Conservation (phyloP, 1,284 basidiomycete species). For the Spongiforma sp. region DNA sequence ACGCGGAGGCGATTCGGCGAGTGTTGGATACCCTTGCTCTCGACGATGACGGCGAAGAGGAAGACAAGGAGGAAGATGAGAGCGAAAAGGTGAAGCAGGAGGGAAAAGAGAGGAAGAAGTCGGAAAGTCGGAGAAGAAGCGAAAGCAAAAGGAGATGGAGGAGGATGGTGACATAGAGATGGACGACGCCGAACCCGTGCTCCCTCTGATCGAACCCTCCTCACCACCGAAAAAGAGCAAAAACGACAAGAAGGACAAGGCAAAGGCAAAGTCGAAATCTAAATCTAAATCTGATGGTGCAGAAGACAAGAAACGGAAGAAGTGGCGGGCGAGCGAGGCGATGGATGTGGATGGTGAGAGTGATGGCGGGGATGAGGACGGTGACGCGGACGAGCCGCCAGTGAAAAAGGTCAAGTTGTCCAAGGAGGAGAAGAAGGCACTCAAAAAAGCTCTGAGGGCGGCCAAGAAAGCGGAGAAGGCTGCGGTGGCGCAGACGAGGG, state of each 20-base stretch:
- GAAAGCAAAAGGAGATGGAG: too few relatives aligned
- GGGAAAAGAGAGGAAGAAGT: too few relatives aligned
- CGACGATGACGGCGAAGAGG: conserved; percentile 75
- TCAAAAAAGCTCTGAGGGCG: conserved; percentile 80
- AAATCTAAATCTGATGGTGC: neutral
- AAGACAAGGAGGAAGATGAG: conserved; percentile 45
- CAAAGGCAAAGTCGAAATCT: conserved; percentile 9
- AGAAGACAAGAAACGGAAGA: conserved; percentile 32
- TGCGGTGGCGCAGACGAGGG: conserved; percentile 27
- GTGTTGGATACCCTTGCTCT: conserved; percentile 82
- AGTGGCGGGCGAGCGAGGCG: conserved; percentile 61
- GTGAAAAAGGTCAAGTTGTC: conserved; percentile 76
- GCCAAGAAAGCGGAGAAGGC: conserved; percentile 48
- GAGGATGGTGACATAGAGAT: conserved; percentile 44
- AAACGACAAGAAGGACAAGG: conserved; percentile 23
- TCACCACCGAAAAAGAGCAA: conserved; percentile 56
- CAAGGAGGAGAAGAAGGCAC: conserved; percentile 84
- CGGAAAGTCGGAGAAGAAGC: too few relatives aligned
- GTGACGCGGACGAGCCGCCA: conserved; percentile 60
- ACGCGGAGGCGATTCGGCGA: conserved; percentile 88
- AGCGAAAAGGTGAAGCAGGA: too few relatives aligned
- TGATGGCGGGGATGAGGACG: conserved; percentile 37
- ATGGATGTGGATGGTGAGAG: conserved; percentile 68
- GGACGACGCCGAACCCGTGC: conserved; percentile 53
- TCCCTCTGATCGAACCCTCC: conserved; percentile 60